Conservation (phyloP, 2,329 filamentous ascomycete genomes). For the Graphilbum fragrans region DNA sequence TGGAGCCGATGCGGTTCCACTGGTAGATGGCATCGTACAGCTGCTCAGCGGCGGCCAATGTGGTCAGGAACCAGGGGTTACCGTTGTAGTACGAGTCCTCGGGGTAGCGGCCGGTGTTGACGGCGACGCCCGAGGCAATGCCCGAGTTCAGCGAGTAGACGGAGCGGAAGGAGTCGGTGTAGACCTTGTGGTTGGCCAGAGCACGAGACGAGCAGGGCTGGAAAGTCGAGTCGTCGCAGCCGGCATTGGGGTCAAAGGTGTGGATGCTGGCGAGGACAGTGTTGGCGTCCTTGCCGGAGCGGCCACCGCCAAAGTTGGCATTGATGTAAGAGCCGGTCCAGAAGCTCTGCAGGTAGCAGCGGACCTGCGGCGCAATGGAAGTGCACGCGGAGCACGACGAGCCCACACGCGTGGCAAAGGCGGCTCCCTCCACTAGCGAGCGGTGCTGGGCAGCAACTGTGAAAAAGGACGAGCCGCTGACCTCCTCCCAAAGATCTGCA, state of each 20-base stretch:
- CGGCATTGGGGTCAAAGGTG: slow-evolving; percentile 54
- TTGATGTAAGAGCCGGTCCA: slow-evolving; percentile 56
- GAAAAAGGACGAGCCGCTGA: slow-evolving; percentile 67
- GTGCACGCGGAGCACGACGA: slow-evolving; percentile 48
- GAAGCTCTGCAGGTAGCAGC: slow-evolving; percentile 64
- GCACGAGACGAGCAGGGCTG: slow-evolving; percentile 62
- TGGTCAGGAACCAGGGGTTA: slow-evolving; percentile 65
- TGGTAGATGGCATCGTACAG: slow-evolving; percentile 65
- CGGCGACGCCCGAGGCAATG: slow-evolving; percentile 44
- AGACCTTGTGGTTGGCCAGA: slow-evolving; percentile 63
- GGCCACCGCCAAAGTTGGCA: slow-evolving; percentile 40
- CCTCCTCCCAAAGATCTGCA: slow-evolving; percentile 66
- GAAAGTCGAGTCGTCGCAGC: slow-evolving; percentile 60
- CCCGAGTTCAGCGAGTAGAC: slow-evolving; percentile 56
- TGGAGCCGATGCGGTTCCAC: slow-evolving; percentile 50
- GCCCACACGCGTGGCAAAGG: slow-evolving; percentile 52
- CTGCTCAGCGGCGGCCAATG: slow-evolving; percentile 66
- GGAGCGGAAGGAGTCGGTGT: slow-evolving; percentile 65
- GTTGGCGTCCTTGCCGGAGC: slow-evolving; percentile 61
- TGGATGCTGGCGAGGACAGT: slow-evolving; percentile 55
- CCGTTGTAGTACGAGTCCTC: slow-evolving; percentile 67
- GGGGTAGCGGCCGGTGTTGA: slow-evolving; percentile 54
- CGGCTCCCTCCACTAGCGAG: slow-evolving; percentile 53
- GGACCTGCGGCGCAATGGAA: slow-evolving; percentile 51
- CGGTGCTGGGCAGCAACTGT: slow-evolving; percentile 60